Conservation (phyloP, 257 asterid genomes). For the Ehretia macrophylla region DNA sequence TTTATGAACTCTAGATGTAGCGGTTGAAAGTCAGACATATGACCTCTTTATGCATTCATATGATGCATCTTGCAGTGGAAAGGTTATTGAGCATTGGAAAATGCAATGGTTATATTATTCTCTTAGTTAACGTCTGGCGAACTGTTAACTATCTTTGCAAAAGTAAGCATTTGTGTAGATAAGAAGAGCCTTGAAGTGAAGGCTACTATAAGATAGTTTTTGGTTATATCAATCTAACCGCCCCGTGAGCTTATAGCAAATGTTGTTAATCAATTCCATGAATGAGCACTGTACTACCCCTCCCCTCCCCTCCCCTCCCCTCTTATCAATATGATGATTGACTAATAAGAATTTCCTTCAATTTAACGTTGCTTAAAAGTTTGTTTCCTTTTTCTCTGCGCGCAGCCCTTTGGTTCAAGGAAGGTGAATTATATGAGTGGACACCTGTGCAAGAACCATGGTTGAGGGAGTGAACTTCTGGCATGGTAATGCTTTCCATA, state of each 20-base stretch:
- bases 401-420: constrained; percentile 83
- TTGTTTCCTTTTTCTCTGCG: background rate
- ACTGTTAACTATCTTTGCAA: too few species aligned
- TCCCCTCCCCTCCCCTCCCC: background rate
- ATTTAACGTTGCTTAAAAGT: background rate
- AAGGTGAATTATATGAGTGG: constrained; percentile 70
- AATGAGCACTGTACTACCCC: background rate
- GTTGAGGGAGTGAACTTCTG: constrained; percentile 46
- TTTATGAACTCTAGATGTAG: too few species aligned
- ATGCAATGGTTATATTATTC: too few species aligned
- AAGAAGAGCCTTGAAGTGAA: too few species aligned
- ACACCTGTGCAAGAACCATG: constrained; percentile 66
- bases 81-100: too few species aligned
- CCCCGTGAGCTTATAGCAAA: background rate
- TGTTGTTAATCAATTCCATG: background rate
- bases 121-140: too few species aligned
- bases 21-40: too few species aligned
- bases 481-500: too few species aligned
- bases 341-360: background rate
- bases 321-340: background rate
- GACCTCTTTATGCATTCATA: too few species aligned
- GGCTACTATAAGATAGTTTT: too few species aligned
- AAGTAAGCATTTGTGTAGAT: too few species aligned
- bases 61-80: too few species aligned
- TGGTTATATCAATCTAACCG: background rate